Conservation (phyloP, 208 protist species). For the Trypanosoma grayi region DNA sequence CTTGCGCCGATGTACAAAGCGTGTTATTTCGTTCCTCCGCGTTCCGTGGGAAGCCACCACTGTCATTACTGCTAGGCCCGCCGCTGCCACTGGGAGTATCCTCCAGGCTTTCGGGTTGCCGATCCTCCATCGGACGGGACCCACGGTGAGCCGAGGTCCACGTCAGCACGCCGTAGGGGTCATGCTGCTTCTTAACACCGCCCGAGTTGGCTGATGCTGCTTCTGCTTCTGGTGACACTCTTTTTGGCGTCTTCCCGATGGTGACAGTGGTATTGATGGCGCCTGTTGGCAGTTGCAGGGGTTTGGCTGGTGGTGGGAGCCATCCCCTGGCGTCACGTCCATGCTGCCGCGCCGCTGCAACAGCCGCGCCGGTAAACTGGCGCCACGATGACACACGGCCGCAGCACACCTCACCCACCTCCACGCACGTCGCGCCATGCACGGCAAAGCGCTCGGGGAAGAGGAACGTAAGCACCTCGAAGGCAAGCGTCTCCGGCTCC, state of each 20-base stretch:
- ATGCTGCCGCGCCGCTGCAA: not conserved
- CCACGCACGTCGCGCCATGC: conserved; percentile 4
- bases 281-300: not conserved
- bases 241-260: no score
- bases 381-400: not conserved
- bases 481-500: conserved; percentile 7
- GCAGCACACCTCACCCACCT: conserved; percentile 5
- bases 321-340: not conserved
- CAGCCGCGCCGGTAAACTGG: not conserved
- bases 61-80: not conserved
- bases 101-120: not conserved
- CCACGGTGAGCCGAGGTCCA: not conserved
- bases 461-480: not conserved
- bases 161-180: conserved; percentile 11
- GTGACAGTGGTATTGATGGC: no score
- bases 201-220: not conserved
- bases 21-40: not conserved
- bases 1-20: not conserved
- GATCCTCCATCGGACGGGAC: not conserved
- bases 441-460: conserved; percentile 21
- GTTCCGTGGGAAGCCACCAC: not conserved
- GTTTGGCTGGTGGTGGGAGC: not conserved
- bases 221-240: no score
- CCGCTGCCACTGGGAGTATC: not conserved
- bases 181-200: conserved; percentile 8